Evolutionary conservation across 75 land plant genomes (phyloP).

Genomic region (Sequoiadendron giganteum): DNA sequence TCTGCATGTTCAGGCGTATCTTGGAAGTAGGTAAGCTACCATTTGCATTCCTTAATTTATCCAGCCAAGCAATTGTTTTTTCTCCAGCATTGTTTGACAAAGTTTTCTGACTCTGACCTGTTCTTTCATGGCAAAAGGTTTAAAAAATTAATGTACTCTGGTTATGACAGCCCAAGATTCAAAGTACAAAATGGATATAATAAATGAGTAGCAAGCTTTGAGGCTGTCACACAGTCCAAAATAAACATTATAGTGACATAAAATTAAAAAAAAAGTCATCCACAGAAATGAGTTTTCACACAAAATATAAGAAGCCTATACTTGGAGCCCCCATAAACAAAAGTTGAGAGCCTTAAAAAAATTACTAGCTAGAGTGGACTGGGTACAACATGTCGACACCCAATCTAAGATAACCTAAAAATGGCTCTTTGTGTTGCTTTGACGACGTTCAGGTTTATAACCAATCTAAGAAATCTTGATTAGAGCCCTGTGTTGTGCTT

Average conservation of each 20-base stretch:
- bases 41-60: constrained; percentile 85
- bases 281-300: background rate
- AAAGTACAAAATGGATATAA: background rate
- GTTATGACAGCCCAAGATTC: constrained; percentile 1
- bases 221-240: background rate
- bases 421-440: no score
- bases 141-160: background rate
- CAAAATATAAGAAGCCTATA: background rate
- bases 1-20: constrained; percentile 91
- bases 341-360: background rate
- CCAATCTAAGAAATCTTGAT: no score
- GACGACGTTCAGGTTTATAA: no score
- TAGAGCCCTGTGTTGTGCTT: no score
- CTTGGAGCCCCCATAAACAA: background rate
- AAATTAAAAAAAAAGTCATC: background rate
- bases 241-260: background rate
- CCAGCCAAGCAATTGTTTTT: constrained; percentile 89
- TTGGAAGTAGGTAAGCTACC: constrained; percentile 86
- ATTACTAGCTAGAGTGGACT: background rate
- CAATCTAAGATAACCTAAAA: background rate
- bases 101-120: constrained; percentile 87
- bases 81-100: constrained; percentile 88
- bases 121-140: background rate
- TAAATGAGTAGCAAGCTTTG: background rate
- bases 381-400: background rate